Percentiles rank a stretch among this genome's conserved stretches.
Evolutionary conservation across 371 early-diverging fungal genomes (phyloP).

Genomic region (Rhizopus stolonifer): DNA sequence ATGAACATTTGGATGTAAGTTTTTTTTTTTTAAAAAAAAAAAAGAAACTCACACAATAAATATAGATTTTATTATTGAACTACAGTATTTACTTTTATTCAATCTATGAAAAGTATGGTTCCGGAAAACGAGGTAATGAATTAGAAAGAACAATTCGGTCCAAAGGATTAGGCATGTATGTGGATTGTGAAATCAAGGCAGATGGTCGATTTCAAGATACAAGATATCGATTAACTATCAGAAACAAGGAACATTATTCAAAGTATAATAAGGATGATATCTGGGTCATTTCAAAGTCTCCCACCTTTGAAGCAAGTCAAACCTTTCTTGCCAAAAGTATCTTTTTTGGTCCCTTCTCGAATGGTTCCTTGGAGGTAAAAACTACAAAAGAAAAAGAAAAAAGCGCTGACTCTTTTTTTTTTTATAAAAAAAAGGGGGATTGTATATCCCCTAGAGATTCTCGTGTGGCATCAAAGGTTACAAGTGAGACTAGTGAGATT

Average conservation of each 20-base stretch:
- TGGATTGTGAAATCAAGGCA: slow-evolving; percentile 19
- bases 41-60: not conserved
- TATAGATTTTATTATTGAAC: slow-evolving; percentile 37
- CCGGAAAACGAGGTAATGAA: slow-evolving; percentile 17
- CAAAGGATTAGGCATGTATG: slow-evolving; percentile 42
- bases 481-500: slow-evolving; percentile 24
- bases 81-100: slow-evolving; percentile 34
- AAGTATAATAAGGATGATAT: slow-evolving; percentile 64
- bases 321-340: slow-evolving; percentile 58
- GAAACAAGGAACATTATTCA: slow-evolving; percentile 49
- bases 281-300: slow-evolving; percentile 60
- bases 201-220: not conserved
- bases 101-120: slow-evolving; percentile 24
- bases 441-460: slow-evolving; percentile 52
- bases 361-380: slow-evolving; percentile 51
- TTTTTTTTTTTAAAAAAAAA: not conserved
- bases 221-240: slow-evolving; percentile 29
- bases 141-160: slow-evolving; percentile 35
- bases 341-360: slow-evolving; percentile 61
- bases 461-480: slow-evolving; percentile 27
- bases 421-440: slow-evolving; percentile 17
- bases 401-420: not conserved
- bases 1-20: slow-evolving; percentile 56
- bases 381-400: too few species aligned
- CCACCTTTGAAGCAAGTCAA: slow-evolving; percentile 46